A percentile compares a stretch with the other conserved stretches of the same genome.
phyloP scores from a whole-genome alignment of 108 stramenopile genomes.

The Conticribra weissflogii region DNA sequence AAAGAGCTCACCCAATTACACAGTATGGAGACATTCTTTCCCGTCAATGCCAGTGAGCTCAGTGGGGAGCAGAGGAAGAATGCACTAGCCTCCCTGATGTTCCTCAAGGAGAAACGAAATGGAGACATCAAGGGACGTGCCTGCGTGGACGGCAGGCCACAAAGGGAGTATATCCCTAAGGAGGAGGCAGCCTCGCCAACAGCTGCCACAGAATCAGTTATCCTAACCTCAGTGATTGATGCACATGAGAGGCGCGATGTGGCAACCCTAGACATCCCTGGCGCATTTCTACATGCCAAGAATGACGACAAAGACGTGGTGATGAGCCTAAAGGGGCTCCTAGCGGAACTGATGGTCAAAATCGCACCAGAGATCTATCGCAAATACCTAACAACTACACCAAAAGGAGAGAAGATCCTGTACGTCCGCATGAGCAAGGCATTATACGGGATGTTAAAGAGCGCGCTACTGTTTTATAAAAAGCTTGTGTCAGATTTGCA shows the following conservation, averaged over 20 bases:
- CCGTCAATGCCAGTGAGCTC: not conserved
- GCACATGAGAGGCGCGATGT: conserved; percentile 28
- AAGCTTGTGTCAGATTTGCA: not conserved
- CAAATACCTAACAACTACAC: not conserved
- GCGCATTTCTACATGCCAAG: conserved; percentile 52
- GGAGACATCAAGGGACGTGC: conserved; percentile 5
- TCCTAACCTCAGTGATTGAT: conserved; percentile 5
- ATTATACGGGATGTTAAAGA: not conserved
- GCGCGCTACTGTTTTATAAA: conserved; percentile 1
- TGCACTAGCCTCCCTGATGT: conserved; percentile 4
- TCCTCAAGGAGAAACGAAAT: conserved; percentile 7
- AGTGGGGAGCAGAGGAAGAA: not conserved
- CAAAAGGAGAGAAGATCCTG: conserved; percentile 19
- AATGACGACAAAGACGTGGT: conserved; percentile 30
- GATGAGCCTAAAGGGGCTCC: conserved; percentile 4
- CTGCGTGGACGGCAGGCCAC: conserved; percentile 6
- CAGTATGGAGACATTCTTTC: not conserved
- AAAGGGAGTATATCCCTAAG: not conserved
- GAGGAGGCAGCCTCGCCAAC: conserved; percentile 13
- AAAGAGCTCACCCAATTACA: conserved; percentile 13
- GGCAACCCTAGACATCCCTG: conserved; percentile 49
- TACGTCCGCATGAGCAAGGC: not conserved
- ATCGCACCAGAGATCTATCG: conserved; percentile 5
- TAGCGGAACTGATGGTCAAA: not conserved
- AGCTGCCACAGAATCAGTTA: not conserved